Percentiles rank a stretch among this genome's conserved stretches.
Conservation (phyloP, 2,329 filamentous ascomycete genomes). For the Gyromitra esculenta region DNA sequence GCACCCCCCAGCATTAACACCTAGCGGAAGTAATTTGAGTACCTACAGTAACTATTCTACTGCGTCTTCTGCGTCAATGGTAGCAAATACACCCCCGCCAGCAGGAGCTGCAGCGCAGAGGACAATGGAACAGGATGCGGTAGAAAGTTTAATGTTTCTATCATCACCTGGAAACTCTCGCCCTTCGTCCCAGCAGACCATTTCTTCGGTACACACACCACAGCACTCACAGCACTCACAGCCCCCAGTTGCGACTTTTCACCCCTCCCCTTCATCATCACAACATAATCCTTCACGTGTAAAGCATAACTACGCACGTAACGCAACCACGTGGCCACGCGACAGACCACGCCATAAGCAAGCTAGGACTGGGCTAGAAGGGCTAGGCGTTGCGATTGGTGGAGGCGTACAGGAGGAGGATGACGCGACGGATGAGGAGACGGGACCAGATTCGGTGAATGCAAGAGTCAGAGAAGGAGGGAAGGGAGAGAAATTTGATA, state of each 20-base stretch:
- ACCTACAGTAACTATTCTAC: conserved; percentile 54
- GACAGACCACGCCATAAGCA: conserved; percentile 52
- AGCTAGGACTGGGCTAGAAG: conserved; percentile 48
- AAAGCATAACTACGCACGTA: conserved; percentile 51
- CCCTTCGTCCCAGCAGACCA: conserved; percentile 51
- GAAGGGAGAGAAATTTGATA: conserved; percentile 26
- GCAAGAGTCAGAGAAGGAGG: conserved; percentile 35
- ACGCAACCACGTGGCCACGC: conserved; percentile 55
- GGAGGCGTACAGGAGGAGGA: conserved; percentile 50
- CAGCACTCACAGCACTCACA: conserved; percentile 49
- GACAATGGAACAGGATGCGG: conserved; percentile 75
- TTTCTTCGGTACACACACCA: conserved; percentile 37
- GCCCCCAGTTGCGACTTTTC: conserved; percentile 51
- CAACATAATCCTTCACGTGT: conserved; percentile 40
- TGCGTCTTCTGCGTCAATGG: conserved; percentile 49
- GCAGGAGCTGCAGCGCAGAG: conserved; percentile 47
- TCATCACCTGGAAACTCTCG: conserved; percentile 77
- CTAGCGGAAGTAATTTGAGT: conserved; percentile 51
- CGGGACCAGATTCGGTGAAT: conserved; percentile 51
- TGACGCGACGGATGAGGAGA: conserved; percentile 54
- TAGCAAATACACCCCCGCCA: conserved; percentile 52
- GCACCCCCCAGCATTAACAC: conserved; percentile 52
- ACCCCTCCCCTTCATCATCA: conserved; percentile 46
- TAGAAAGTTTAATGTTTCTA: conserved; percentile 83
- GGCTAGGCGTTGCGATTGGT: conserved; percentile 44